phyloP scores from a whole-genome alignment of 345 rosid genomes.

The Pistacia integerrima region DNA sequence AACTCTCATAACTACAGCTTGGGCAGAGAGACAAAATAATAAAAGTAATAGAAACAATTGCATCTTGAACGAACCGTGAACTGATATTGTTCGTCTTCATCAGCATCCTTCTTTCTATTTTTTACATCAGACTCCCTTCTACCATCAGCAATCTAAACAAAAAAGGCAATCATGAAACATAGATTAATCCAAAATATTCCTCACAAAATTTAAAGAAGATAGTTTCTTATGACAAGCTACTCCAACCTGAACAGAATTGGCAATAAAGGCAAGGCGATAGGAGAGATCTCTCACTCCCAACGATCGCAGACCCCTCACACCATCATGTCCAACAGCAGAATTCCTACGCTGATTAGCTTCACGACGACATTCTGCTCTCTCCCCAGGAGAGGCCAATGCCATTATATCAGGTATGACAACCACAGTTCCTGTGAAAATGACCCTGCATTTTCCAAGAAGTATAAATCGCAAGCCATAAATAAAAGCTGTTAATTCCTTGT shows the following conservation, averaged over 20 bases:
- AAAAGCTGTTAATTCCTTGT: not conserved
- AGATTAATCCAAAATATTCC: not conserved
- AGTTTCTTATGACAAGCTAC: not conserved
- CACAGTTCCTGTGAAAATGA: constrained; percentile 83
- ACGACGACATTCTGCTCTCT: constrained; percentile 81
- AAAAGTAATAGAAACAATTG: not conserved
- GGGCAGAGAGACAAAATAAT: not conserved
- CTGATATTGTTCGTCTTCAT: constrained; percentile 76
- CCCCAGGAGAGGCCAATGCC: constrained; percentile 94
- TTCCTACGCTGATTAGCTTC: constrained; percentile 71
- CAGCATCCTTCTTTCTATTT: constrained; percentile 81
- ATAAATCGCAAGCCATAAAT: not conserved
- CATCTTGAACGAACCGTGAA: constrained; percentile 57
- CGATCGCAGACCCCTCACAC: constrained; percentile 82
- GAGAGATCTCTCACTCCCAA: constrained; percentile 95
- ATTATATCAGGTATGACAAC: constrained; percentile 94
- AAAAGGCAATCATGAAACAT: constrained; percentile 18
- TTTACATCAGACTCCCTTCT: constrained; percentile 78
- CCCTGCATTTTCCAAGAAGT: constrained; percentile 44
- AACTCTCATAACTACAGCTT: not conserved
- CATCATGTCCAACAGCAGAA: constrained; percentile 69
- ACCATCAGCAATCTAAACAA: constrained; percentile 73
- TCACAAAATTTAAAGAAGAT: constrained; percentile 1
- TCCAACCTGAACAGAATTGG: constrained; percentile 90
- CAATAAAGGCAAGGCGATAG: constrained; percentile 89